Evolutionary conservation across 164 flowering plant genomes (phyloP).

Genomic region (Kingdonia uniflora): DNA sequence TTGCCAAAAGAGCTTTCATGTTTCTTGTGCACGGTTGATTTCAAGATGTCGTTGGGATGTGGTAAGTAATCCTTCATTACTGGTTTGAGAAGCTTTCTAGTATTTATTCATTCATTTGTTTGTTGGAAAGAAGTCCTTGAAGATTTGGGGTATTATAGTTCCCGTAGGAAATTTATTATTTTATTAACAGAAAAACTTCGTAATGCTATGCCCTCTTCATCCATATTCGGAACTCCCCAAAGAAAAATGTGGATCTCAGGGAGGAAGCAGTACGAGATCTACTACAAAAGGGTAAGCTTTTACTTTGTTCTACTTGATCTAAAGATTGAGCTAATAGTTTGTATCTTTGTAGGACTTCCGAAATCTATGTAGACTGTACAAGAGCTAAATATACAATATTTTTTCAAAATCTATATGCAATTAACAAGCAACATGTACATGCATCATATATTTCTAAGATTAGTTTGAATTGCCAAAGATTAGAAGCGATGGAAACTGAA

Average conservation of each 20-base stretch:
- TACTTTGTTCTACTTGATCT: no score
- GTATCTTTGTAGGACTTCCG: neutral
- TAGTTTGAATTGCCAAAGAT: slow-evolving; percentile 24
- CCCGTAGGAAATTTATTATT: neutral
- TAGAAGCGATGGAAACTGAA: slow-evolving; percentile 12
- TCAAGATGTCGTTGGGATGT: slow-evolving; percentile 81
- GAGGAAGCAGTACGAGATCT: slow-evolving; percentile 20
- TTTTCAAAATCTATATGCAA: no score
- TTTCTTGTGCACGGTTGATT: slow-evolving; percentile 72
- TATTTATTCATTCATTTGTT: no score
- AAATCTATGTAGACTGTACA: no score
- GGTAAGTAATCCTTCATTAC: slow-evolving; percentile 34
- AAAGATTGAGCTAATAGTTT: no score
- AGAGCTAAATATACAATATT: no score
- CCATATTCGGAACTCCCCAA: slow-evolving; percentile 52
- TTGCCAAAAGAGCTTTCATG: slow-evolving; percentile 89
- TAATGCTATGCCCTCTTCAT: slow-evolving; percentile 88
- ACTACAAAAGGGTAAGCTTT: slow-evolving; percentile 20
- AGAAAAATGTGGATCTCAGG: slow-evolving; percentile 30
- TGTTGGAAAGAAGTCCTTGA: no score
- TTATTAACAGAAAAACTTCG: slow-evolving; percentile 72
- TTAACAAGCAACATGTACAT: no score
- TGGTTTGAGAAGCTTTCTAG: no score
- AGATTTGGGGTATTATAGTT: no score
- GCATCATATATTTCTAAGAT: no score